Evolutionary conservation across 73 alveolate species (phyloP).

Genomic region (Tetrahymena borealis): DNA sequence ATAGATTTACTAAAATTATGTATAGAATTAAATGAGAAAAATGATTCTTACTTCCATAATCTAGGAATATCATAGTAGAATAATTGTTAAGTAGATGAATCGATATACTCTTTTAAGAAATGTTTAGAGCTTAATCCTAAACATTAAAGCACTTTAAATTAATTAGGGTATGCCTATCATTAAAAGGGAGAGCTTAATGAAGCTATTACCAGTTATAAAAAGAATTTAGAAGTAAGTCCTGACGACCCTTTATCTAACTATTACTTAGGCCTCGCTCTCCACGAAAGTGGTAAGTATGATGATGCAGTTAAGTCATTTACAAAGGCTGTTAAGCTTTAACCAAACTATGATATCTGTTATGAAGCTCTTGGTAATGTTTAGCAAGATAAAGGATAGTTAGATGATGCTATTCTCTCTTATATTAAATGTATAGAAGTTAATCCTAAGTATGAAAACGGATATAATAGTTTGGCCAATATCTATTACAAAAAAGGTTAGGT

Average conservation of each 20-base stretch:
- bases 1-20: background rate
- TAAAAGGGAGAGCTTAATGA: background rate
- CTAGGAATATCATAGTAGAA: background rate
- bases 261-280: background rate
- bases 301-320: background rate
- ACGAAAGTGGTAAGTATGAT: background rate
- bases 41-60: background rate
- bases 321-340: background rate
- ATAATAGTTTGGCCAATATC: background rate
- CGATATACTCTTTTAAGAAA: background rate
- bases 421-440: background rate
- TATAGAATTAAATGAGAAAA: background rate
- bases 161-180: background rate
- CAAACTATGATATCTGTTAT: background rate
- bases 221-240: background rate
- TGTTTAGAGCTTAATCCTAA: background rate
- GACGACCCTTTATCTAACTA: background rate
- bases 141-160: background rate
- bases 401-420: background rate
- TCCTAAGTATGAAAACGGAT: background rate
- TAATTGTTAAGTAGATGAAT: background rate
- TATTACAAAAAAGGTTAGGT: background rate
- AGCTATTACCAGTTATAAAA: background rate
- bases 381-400: background rate
- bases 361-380: background rate